Conservation (phyloP, 2,329 filamentous ascomycete genomes). For the Nectriaceae sp. region DNA sequence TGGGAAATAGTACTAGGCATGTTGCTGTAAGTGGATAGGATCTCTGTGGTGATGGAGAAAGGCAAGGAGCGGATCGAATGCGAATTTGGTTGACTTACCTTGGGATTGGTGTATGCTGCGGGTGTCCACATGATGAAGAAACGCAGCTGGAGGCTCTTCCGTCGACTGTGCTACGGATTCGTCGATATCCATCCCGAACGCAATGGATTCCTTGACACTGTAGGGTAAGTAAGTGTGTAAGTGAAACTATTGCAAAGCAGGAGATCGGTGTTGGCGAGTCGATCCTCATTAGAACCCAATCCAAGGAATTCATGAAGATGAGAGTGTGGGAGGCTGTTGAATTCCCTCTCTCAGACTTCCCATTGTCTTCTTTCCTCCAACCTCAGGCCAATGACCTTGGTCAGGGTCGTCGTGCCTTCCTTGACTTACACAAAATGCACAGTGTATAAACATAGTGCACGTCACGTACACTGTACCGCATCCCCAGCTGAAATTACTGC, state of each 20-base stretch:
- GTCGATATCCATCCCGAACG: constrained; percentile 20
- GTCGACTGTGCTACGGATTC: constrained; percentile 1
- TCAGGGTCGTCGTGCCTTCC: constrained; percentile 2
- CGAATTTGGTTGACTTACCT: constrained; percentile 17
- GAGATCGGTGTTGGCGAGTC: no score
- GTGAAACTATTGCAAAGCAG: no score
- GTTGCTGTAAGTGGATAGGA: constrained; percentile 16
- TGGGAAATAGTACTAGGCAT: constrained; percentile 27
- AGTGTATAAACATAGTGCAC: neutral
- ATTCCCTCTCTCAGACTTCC: no score
- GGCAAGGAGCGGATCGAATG: constrained; percentile 4
- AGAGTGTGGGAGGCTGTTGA: no score
- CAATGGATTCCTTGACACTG: no score
- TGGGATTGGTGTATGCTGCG: constrained; percentile 27
- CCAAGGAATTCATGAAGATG: no score
- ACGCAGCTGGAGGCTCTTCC: constrained; percentile 26
- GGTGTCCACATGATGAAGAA: constrained; percentile 25
- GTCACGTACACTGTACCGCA: neutral
- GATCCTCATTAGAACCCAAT: no score
- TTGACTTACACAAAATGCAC: neutral
- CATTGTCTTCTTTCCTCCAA: no score
- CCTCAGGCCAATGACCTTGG: no score
- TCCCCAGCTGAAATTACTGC: neutral
- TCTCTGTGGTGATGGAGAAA: constrained; percentile 8
- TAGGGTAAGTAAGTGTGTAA: constrained; percentile 20